Evolutionary conservation across 2,329 filamentous ascomycete species (phyloP).

Genomic region (Alternaria novae-zelandiae): DNA sequence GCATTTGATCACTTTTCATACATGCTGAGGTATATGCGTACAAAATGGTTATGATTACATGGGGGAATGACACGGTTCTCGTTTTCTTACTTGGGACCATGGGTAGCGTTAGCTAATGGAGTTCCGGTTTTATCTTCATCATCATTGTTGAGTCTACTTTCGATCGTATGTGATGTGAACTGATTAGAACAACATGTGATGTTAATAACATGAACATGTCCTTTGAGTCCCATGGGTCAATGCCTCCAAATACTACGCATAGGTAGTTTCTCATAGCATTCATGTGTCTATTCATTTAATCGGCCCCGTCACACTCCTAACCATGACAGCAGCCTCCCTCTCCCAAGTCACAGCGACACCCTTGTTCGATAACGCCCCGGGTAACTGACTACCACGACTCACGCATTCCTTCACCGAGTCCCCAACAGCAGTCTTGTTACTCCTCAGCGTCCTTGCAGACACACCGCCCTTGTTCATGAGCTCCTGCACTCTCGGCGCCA

Average conservation of each 20-base stretch:
- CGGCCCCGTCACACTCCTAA: conserved; percentile 75
- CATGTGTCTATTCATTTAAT: conserved; percentile 28
- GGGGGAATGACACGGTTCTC: conserved; percentile 17
- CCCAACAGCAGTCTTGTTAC: conserved; percentile 75
- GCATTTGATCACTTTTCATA: conserved; percentile 25
- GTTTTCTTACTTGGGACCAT: conserved; percentile 16
- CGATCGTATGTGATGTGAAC: not conserved
- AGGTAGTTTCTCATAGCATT: not conserved
- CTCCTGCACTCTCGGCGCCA: conserved; percentile 81
- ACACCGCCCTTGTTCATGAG: conserved; percentile 83
- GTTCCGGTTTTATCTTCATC: conserved; percentile 32
- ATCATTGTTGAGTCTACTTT: not conserved
- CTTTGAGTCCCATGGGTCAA: not conserved
- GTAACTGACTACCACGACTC: conserved; percentile 73
- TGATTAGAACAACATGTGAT: not conserved
- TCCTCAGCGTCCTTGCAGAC: conserved; percentile 78
- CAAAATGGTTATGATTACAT: conserved; percentile 35
- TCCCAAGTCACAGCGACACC: conserved; percentile 72
- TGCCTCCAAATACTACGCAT: not conserved
- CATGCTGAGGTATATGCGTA: conserved; percentile 26
- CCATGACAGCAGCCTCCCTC: conserved; percentile 93
- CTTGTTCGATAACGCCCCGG: conserved; percentile 59
- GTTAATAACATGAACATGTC: not conserved
- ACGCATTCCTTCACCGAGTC: conserved; percentile 86
- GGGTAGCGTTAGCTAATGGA: conserved; percentile 39